Conservation (phyloP, 768 basidiomycete genomes). For the Mrakia blollopis region DNA sequence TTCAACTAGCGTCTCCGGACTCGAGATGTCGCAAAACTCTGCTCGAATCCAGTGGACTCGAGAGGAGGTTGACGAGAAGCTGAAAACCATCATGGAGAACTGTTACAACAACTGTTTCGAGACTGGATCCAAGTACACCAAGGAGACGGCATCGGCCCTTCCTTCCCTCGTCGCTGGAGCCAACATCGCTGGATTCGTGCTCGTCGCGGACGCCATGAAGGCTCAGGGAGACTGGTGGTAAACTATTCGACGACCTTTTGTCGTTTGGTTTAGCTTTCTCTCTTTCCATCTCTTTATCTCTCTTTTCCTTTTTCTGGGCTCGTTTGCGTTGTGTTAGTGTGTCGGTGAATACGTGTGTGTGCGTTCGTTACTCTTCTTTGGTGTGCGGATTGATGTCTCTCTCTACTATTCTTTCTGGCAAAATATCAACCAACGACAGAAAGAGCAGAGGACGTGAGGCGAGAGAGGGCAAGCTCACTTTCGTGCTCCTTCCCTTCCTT, state of each 20-base stretch:
- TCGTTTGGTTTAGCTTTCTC: neutral
- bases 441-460: too few species aligned
- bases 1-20: conserved; percentile 35
- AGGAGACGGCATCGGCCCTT: conserved; percentile 49
- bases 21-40: conserved; percentile 77
- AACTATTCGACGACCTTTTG: conserved; percentile 28
- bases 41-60: conserved; percentile 56
- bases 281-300: neutral
- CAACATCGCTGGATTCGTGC: conserved; percentile 68
- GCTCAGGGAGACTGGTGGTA: conserved; percentile 75
- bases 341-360: too few species aligned
- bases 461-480: too few species aligned
- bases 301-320: neutral
- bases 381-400: too few species aligned
- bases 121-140: conserved; percentile 58
- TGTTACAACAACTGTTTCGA: conserved; percentile 53
- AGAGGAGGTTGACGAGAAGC: conserved; percentile 61
- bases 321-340: neutral
- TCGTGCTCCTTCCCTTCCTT: too few species aligned
- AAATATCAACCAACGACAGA: too few species aligned
- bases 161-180: conserved; percentile 60
- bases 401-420: too few species aligned
- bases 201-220: conserved; percentile 48
- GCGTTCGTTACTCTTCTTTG: too few species aligned
- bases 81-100: conserved; percentile 64